Evolutionary conservation across 352 stramenopile species (phyloP).

Genomic region (Pythium apleroticum): DNA sequence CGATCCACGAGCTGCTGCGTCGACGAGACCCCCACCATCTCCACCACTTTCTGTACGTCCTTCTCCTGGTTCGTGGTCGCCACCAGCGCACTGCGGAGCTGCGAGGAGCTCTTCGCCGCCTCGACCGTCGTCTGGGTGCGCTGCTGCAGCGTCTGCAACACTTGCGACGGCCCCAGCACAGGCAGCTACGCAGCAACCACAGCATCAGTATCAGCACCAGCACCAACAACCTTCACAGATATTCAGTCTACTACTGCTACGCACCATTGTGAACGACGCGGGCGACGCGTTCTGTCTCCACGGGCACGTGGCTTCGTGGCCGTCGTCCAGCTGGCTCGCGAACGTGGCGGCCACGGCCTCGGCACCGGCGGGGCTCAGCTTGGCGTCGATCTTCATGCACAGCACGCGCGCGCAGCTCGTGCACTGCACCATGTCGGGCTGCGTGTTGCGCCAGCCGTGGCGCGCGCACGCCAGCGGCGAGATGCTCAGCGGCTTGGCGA

Average conservation of each 20-base stretch:
- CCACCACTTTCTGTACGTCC: slow-evolving; percentile 1
- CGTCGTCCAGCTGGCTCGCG: slow-evolving; percentile 37
- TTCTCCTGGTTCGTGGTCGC: slow-evolving; percentile 3
- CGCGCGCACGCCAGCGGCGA: slow-evolving; percentile 47
- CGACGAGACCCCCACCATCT: background rate
- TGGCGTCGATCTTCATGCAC: slow-evolving; percentile 53
- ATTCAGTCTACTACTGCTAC: too few relatives aligned
- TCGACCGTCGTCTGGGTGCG: slow-evolving; percentile 29
- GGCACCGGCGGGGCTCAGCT: slow-evolving; percentile 42
- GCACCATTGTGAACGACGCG: slow-evolving; percentile 49
- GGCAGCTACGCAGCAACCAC: slow-evolving; percentile 35
- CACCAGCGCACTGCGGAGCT: slow-evolving; percentile 5
- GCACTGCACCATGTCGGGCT: slow-evolving; percentile 47
- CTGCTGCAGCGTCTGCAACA: slow-evolving; percentile 30
- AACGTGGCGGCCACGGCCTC: slow-evolving; percentile 42
- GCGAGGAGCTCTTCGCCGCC: slow-evolving; percentile 11
- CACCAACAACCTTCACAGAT: background rate
- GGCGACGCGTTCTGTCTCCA: slow-evolving; percentile 64
- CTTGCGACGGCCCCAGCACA: slow-evolving; percentile 30
- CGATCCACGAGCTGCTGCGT: background rate
- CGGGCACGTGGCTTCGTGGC: slow-evolving; percentile 49
- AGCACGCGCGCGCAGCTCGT: slow-evolving; percentile 42
- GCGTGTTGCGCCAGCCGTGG: slow-evolving; percentile 52
- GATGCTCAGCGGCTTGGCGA: slow-evolving; percentile 55
- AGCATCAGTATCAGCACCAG: slow-evolving; percentile 4